Percentiles rank a stretch among this genome's conserved stretches.
Conservation (phyloP, 495 filamentous ascomycete genomes). For the Cercophora newfieldiana region DNA sequence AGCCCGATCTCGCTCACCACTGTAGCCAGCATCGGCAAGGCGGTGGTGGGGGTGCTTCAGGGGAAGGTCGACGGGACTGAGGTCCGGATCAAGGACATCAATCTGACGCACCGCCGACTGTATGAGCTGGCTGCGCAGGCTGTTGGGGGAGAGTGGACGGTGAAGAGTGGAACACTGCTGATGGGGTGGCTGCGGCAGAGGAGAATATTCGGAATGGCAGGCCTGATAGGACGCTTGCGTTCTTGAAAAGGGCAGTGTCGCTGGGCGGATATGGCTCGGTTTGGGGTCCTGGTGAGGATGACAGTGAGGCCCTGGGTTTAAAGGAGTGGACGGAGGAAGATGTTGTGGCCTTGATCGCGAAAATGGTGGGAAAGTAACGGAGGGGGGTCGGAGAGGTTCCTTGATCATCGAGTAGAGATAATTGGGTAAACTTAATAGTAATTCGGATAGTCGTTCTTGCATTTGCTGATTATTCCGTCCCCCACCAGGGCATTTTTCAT, state of each 20-base stretch:
- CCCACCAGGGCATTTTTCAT: no score
- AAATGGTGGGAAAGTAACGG: neutral
- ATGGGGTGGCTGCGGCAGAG: neutral
- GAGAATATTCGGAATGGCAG: slow-evolving; percentile 6
- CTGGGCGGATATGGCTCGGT: slow-evolving; percentile 6
- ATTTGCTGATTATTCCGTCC: no score
- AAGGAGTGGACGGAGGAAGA: slow-evolving; percentile 12
- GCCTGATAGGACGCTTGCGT: slow-evolving; percentile 1
- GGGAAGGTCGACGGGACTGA: slow-evolving; percentile 46
- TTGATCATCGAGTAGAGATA: no score
- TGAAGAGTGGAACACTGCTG: slow-evolving; percentile 1
- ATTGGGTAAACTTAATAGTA: no score
- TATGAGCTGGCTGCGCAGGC: neutral
- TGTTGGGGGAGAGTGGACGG: neutral
- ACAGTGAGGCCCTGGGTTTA: slow-evolving; percentile 10
- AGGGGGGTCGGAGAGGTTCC: no score
- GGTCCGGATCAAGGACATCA: slow-evolving; percentile 2
- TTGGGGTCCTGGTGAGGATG: slow-evolving; percentile 14
- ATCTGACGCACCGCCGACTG: neutral
- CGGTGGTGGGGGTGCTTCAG: slow-evolving; percentile 44
- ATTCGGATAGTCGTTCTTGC: no score
- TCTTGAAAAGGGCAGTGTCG: slow-evolving; percentile 11
- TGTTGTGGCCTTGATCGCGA: slow-evolving; percentile 2
- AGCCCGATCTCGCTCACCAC: slow-evolving; percentile 42
- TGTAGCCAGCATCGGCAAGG: slow-evolving; percentile 39